Base-by-base conservation (phyloP, 345 rosid species). In the Erodium maritimum region DNA sequence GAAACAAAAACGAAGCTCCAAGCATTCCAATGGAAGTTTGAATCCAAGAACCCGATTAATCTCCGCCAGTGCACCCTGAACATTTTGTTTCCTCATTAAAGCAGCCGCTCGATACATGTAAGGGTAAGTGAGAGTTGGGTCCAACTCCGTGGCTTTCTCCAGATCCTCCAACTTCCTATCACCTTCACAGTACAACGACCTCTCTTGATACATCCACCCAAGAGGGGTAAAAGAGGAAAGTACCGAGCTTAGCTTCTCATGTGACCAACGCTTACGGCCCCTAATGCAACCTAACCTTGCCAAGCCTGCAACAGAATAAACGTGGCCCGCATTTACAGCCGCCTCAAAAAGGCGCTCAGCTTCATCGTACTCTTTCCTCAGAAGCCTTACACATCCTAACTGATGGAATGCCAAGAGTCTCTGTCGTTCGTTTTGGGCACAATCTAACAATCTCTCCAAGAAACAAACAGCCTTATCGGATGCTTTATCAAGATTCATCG, bases 141-240 rank as follows among this genome's bases (percentile, higher is more conserved):
- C 97, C 61, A 85, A 63, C 17, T 78, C 86, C 16, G 99, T 87
- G 65, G 99, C 95, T 71, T 80, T 89, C 63, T 61, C 84, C 19
- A 93, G 95, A 80, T 93, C 95, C 68, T 87, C 91, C 80, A 70
- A 80, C 60, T 73, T 93, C 73, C 79, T 80, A 54, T 80, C 80
- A 24, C 84, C 88, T 55, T 93, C 99, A 69, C 84, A 87, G 59
- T 79, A 93, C 23, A 89, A 61, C 54, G 99, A 93, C 74, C 99
- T 85, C 75, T 93, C 99, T 60, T 82, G 95, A 67, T 93, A 81
- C 97, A 93, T 89, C 97, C 99, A 89, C 42, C 97, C 99, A 1
- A 82, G 82, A 0, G 86, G 85, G 21, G 78, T 69, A 60, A 54
- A 56, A 19, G 97, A 81, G 57, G 95, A 80, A 62, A 89, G 83